A percentile compares a stretch with the other conserved stretches of the same genome.
These are phyloP conservation scores for Extremus antarcticus DNA, from an alignment of 495 filamentous ascomycete genomes.

Conservation along the genomic window DNA sequence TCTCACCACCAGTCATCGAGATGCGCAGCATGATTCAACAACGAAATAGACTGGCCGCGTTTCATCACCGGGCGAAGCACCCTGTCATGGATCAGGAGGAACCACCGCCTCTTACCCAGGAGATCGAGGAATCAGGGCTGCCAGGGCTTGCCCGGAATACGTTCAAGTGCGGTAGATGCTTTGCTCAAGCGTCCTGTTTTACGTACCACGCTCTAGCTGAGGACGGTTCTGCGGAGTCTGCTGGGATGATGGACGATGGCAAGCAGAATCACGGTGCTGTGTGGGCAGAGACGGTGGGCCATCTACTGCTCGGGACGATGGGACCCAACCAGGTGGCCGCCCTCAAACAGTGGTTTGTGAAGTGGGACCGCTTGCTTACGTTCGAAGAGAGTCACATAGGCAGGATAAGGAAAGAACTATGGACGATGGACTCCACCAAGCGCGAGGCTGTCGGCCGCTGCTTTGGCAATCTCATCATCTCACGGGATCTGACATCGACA, in stretches of 20 bases:
- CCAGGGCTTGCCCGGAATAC: slow-evolving; percentile 76
- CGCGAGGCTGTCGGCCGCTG: slow-evolving; percentile 77
- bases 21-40: slow-evolving; percentile 91
- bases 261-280: slow-evolving; percentile 47
- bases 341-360: slow-evolving; percentile 75
- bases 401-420: slow-evolving; percentile 76
- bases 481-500: slow-evolving; percentile 36
- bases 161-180: slow-evolving; percentile 70
- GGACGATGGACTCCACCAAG: slow-evolving; percentile 86
- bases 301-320: slow-evolving; percentile 40
- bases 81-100: background rate
- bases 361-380: slow-evolving; percentile 86
- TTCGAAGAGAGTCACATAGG: slow-evolving; percentile 86
- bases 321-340: slow-evolving; percentile 68
- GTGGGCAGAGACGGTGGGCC: slow-evolving; percentile 17
- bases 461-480: slow-evolving; percentile 63
- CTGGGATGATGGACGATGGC: slow-evolving; percentile 37
- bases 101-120: slow-evolving; percentile 1
- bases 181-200: slow-evolving; percentile 79
- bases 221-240: slow-evolving; percentile 39
- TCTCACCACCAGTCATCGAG: slow-evolving; percentile 73
- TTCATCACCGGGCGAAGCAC: slow-evolving; percentile 35
- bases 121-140: slow-evolving; percentile 48
- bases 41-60: slow-evolving; percentile 79
- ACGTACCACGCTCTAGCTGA: slow-evolving; percentile 90